These are phyloP conservation scores for Pleurotus giganteus DNA, from an alignment of 768 basidiomycete genomes.

Conservation along the genomic window DNA sequence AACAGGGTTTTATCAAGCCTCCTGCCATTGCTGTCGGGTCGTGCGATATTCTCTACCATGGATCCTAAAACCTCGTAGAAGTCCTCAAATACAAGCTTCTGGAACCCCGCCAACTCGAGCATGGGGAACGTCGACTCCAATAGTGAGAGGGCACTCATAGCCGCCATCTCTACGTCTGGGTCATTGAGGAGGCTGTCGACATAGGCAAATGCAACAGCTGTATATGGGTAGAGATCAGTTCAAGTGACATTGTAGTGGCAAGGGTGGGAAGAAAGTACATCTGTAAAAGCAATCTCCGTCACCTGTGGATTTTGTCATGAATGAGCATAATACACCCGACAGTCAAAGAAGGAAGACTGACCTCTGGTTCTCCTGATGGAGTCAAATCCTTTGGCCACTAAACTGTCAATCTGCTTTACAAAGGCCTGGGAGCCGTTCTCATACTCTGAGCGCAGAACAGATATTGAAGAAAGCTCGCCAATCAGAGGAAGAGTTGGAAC, in stretches of 20 bases:
- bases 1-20: conserved; percentile 36
- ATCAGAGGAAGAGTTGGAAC: conserved; percentile 46
- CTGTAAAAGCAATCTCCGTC: conserved; percentile 94
- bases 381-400: conserved; percentile 61
- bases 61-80: conserved; percentile 64
- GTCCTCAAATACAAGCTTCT: conserved; percentile 68
- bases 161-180: conserved; percentile 42
- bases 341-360: conserved; percentile 20
- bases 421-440: conserved; percentile 57
- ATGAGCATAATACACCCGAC: background rate
- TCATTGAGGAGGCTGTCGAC: conserved; percentile 64
- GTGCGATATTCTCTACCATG: conserved; percentile 45
- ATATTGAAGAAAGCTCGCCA: conserved; percentile 49
- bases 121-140: conserved; percentile 47
- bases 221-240: conserved; percentile 16
- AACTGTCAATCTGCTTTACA: conserved; percentile 71
- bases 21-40: conserved; percentile 31
- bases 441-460: conserved; percentile 63
- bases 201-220: conserved; percentile 83
- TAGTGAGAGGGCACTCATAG: conserved; percentile 47
- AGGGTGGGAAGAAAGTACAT: conserved; percentile 41
- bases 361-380: conserved; percentile 73
- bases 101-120: conserved; percentile 60
- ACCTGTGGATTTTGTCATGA: conserved; percentile 49
- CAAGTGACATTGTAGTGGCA: background rate